Evolutionary conservation across 2,329 filamentous ascomycete genomes (phyloP), one percentile per base, ranked within the genome.

Genomic region (Cryoendolithus antarcticus): DNA sequence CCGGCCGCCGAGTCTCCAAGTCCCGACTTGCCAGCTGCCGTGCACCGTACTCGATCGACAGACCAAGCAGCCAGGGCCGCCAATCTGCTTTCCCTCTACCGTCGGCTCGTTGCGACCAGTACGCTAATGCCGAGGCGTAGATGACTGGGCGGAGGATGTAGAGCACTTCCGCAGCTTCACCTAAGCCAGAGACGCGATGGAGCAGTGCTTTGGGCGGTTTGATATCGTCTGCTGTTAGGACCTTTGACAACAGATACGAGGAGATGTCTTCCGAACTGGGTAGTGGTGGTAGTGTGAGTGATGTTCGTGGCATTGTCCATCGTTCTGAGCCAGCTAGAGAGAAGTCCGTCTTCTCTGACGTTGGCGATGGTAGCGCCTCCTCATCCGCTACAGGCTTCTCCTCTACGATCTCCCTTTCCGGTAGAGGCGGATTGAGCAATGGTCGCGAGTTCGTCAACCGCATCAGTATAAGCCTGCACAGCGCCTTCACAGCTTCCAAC

Each of bases 251-350:
- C 4, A 98, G 74, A 60, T 93, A 98, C 33, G 75, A 77, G 37
- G 84, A 85, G 43, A 95, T 88, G 51, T 94, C 85, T 38, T 79
- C 74, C 1, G 81, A 74, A 41, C 81, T 79, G 0, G 91, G 91
- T 10, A 98, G 69, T 34, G 77, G 81, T 1, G 91, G 89, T 34
- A 98, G 72, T 19, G 77, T 82, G 51, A 93, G 72, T 29, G 86
- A 86, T 0, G 91, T 98, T 43, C 91, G 73, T n/a, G 89, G 89
- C 89, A 98, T 96, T 9, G 73, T 75, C 83, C 89, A 96, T 48
- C 62, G 61, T 49, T 69, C 63, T 32, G 52, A 56, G 4, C 52
- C 53, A 19, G 64, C 61, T 38, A 68, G 64, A 4, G 51, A 58
- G 19, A 52, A 46, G 15, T 64, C 60, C 13, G 53, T 57, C 10